These are phyloP conservation scores for Alternaria gaisen DNA, from an alignment of 2,329 filamentous ascomycete genomes.

Conservation along the genomic window DNA sequence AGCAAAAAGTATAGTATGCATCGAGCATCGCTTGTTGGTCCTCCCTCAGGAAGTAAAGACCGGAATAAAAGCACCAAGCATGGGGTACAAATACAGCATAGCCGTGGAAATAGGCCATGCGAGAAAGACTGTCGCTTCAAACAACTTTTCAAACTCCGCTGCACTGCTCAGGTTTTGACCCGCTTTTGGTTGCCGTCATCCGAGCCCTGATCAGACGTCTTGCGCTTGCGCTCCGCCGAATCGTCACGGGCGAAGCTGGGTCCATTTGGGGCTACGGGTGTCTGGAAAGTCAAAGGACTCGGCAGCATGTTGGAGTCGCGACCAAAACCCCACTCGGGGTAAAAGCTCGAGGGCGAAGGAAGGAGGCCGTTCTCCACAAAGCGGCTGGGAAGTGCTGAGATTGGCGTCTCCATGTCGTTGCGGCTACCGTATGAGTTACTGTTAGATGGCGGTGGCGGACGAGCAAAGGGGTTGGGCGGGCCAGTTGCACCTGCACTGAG, in stretches of 20 bases:
- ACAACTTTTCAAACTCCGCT: not conserved
- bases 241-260: constrained; percentile 57
- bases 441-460: constrained; percentile 78
- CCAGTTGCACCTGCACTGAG: constrained; percentile 91
- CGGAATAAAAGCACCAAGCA: constrained; percentile 13
- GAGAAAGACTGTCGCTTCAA: not conserved
- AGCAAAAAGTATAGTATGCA: constrained; percentile 8
- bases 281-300: constrained; percentile 91
- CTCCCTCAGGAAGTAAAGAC: constrained; percentile 8
- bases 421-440: constrained; percentile 53
- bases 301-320: constrained; percentile 86
- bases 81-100: constrained; percentile 20
- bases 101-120: not conserved
- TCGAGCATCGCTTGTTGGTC: constrained; percentile 20
- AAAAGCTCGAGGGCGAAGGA: constrained; percentile 91
- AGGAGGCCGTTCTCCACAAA: constrained; percentile 89
- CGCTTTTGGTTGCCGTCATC: constrained; percentile 50
- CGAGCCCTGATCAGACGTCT: constrained; percentile 51
- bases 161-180: constrained; percentile 42
- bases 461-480: constrained; percentile 93
- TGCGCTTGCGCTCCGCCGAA: constrained; percentile 51
- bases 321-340: constrained; percentile 86
- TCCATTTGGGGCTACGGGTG: constrained; percentile 66
- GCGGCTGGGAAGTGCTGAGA: constrained; percentile 90
- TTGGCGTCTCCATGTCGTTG: constrained; percentile 73